phyloP scores from a whole-genome alignment of 2,329 filamentous ascomycete species.

The Xylariales sp. region DNA sequence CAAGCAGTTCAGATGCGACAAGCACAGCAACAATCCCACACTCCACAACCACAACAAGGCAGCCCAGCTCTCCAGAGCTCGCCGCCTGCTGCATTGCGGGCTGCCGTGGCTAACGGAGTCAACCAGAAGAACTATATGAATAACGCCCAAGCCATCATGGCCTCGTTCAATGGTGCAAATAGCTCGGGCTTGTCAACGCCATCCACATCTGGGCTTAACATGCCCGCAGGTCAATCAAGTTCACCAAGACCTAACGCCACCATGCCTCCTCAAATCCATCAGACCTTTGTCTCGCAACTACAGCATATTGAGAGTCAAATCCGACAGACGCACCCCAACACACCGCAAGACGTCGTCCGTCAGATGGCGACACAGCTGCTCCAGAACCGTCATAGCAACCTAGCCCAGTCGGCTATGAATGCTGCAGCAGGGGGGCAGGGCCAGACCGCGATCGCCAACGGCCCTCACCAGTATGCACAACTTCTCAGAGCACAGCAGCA shows the following conservation, averaged over 20 bases:
- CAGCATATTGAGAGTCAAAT: conserved; percentile 48
- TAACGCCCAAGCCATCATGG: conserved; percentile 49
- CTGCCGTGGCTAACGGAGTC: conserved; percentile 36
- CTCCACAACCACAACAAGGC: conserved; percentile 34
- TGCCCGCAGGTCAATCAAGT: conserved; percentile 39
- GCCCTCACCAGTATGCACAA: conserved; percentile 56
- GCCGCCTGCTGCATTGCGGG: conserved; percentile 35
- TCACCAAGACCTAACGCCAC: conserved; percentile 39
- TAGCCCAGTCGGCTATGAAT: conserved; percentile 48
- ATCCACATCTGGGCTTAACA: conserved; percentile 39
- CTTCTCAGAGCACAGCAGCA: conserved; percentile 55
- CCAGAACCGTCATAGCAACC: conserved; percentile 36
- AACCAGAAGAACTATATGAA: conserved; percentile 50
- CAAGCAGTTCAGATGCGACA: conserved; percentile 44
- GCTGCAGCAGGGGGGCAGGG: conserved; percentile 46
- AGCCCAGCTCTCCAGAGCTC: conserved; percentile 30
- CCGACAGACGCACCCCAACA: conserved; percentile 44
- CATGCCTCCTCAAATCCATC: conserved; percentile 39
- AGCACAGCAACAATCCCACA: conserved; percentile 28
- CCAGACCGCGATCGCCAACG: conserved; percentile 44
- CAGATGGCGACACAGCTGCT: conserved; percentile 49
- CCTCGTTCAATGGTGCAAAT: conserved; percentile 41
- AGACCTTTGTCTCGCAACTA: conserved; percentile 44
- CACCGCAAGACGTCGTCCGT: conserved; percentile 44
- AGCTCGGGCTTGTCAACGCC: conserved; percentile 39